Percentiles rank a stretch among this genome's conserved stretches.
These are phyloP conservation scores for Apiospora koreana DNA, from an alignment of 2,329 filamentous ascomycete genomes.

Conservation along the genomic window DNA sequence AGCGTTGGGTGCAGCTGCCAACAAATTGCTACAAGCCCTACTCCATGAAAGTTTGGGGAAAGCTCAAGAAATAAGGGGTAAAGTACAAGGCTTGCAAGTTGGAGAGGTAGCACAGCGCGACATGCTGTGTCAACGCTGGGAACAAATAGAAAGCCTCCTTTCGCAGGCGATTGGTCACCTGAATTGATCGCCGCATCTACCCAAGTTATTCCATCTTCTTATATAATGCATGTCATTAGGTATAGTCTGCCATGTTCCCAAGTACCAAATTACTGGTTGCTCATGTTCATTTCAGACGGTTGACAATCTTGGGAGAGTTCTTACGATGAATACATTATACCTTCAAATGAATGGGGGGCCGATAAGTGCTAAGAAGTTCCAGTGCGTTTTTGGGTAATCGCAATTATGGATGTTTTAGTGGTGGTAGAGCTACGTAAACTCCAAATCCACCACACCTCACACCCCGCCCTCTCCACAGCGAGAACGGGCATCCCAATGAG, in stretches of 20 bases:
- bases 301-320: too few species aligned
- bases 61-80: neutral
- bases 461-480: too few species aligned
- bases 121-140: neutral
- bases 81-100: neutral
- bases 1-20: neutral
- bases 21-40: neutral
- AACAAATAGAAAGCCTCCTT: neutral
- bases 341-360: too few species aligned
- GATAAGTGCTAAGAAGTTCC: too few species aligned
- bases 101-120: neutral
- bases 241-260: neutral
- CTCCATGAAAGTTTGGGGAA: neutral
- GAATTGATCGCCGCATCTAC: neutral
- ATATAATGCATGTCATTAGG: too few species aligned
- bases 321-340: too few species aligned
- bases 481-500: too few species aligned
- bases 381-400: too few species aligned
- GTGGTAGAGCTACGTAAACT: too few species aligned
- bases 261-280: neutral
- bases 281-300: too few species aligned
- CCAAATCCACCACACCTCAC: too few species aligned
- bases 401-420: too few species aligned
- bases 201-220: neutral
- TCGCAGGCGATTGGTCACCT: neutral